A percentile compares a stretch with the other conserved stretches of the same genome.
These are phyloP conservation scores for Lichtheimia ramosa DNA, from an alignment of 371 early-diverging fungal genomes.

Conservation along the genomic window DNA sequence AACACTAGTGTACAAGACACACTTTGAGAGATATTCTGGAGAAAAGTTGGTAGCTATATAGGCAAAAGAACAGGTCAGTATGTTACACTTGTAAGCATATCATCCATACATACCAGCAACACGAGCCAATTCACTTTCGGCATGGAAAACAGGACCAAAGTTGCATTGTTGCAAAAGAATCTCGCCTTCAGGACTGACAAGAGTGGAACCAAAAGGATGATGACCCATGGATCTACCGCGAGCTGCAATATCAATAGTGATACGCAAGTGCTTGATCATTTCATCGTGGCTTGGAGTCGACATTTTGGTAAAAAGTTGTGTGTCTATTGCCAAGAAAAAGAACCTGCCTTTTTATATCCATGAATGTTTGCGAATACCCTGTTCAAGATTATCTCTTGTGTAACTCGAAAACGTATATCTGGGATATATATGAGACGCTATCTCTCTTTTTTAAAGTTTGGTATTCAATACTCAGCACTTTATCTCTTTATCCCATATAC, in stretches of 20 bases:
- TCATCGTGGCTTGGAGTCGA: slow-evolving; percentile 9
- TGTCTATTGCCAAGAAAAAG: no score
- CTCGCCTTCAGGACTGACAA: slow-evolving; percentile 27
- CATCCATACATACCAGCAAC: slow-evolving; percentile 20
- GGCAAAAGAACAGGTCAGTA: background rate
- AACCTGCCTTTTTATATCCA: no score
- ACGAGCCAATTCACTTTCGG: slow-evolving; percentile 28
- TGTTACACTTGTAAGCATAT: no score
- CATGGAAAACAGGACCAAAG: slow-evolving; percentile 25
- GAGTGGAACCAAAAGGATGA: slow-evolving; percentile 32
- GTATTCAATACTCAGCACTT: no score
- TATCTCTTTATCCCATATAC: no score
- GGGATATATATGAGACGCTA: no score
- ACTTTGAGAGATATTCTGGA: slow-evolving; percentile 18
- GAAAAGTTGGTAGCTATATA: slow-evolving; percentile 24
- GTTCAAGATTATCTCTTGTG: no score
- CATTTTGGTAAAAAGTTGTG: slow-evolving; percentile 7
- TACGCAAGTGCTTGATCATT: slow-evolving; percentile 19
- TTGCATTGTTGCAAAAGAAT: slow-evolving; percentile 29
- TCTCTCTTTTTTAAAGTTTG: no score
- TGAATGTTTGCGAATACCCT: no score
- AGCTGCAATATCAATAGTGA: slow-evolving; percentile 20
- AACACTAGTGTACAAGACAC: slow-evolving; percentile 32
- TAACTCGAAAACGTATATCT: no score
- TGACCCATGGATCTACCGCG: slow-evolving; percentile 20